Conservation (phyloP, 1,139 yeast species). For the Scheffersomyces illinoinensis region DNA sequence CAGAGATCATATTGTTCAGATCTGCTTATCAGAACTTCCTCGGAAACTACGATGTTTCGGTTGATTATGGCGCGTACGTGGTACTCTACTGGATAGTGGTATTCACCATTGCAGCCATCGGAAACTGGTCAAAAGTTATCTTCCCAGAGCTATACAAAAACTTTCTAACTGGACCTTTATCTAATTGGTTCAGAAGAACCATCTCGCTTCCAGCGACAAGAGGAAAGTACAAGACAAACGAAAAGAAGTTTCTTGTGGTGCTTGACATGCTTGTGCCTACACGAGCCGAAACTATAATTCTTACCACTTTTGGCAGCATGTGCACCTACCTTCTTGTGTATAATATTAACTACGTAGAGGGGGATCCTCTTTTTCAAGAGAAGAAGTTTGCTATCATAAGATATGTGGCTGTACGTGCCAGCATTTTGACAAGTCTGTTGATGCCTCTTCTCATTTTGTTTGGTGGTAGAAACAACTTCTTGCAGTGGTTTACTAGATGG, state of each 20-base stretch:
- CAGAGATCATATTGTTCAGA: conserved; percentile 16
- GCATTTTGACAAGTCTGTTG: conserved; percentile 54
- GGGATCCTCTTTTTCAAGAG: conserved; percentile 29
- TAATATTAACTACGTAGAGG: conserved; percentile 22
- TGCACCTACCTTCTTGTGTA: conserved; percentile 5
- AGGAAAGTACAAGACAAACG: conserved; percentile 40
- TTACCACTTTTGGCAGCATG: conserved; percentile 1
- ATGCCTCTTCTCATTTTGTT: conserved; percentile 54
- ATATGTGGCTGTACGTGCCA: conserved; percentile 56
- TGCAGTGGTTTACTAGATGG: conserved; percentile 60
- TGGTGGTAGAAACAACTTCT: conserved; percentile 64
- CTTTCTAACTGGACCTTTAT: conserved; percentile 21
- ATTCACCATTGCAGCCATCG: conserved; percentile 23
- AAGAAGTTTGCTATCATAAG: conserved; percentile 22
- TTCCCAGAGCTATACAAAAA: conserved; percentile 17
- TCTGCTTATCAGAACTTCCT: conserved; percentile 36
- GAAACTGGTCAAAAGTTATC: conserved; percentile 34
- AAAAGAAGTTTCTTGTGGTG: conserved; percentile 26
- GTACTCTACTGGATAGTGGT: conserved; percentile 34
- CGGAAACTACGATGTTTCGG: conserved; percentile 41
- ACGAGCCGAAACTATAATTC: conserved; percentile 55
- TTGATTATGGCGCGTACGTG: conserved; percentile 31
- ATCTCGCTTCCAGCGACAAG: conserved; percentile 52
- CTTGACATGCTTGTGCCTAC: conserved; percentile 57
- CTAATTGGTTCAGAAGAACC: conserved; percentile 40